phyloP scores from a whole-genome alignment of 805 yeast species.

The Yarrowia phangngaensis region DNA sequence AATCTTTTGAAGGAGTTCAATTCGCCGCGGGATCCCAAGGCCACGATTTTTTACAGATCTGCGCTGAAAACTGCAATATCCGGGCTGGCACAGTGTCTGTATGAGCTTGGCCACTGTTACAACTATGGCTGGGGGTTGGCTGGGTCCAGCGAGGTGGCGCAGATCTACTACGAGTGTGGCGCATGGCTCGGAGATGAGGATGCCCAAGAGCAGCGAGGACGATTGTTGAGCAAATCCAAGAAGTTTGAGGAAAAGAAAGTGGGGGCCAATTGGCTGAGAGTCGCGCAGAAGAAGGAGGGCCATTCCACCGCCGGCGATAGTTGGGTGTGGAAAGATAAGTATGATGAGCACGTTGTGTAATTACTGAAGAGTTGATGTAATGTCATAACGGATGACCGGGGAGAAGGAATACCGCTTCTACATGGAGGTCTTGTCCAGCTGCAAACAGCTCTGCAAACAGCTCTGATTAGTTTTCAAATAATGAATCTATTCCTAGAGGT shows the following conservation, averaged over 20 bases:
- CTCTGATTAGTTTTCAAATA: too few species aligned
- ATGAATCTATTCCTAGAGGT: too few species aligned
- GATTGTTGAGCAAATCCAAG: slow-evolving; percentile 1
- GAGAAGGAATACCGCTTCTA: too few species aligned
- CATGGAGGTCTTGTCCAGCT: too few species aligned
- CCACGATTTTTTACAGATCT: neutral
- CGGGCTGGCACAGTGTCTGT: slow-evolving; percentile 4
- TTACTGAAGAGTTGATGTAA: neutral
- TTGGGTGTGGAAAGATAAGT: slow-evolving; percentile 26
- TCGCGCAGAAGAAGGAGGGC: slow-evolving; percentile 9
- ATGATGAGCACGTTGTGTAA: slow-evolving; percentile 1
- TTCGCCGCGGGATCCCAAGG: neutral
- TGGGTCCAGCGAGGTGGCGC: neutral
- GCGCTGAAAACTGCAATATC: neutral
- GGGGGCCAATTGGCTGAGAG: slow-evolving; percentile 18
- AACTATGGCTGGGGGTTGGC: slow-evolving; percentile 19
- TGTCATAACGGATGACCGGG: too few species aligned
- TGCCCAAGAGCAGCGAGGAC: slow-evolving; percentile 24
- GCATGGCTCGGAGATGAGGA: slow-evolving; percentile 17
- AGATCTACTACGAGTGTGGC: slow-evolving; percentile 20
- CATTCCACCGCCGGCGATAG: slow-evolving; percentile 21
- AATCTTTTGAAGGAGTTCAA: neutral
- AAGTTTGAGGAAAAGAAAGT: slow-evolving; percentile 15
- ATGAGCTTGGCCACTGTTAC: slow-evolving; percentile 18
- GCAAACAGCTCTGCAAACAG: too few species aligned